Conservation (phyloP, 805 yeast genomes). For the Wickerhamomyces tratensis region DNA sequence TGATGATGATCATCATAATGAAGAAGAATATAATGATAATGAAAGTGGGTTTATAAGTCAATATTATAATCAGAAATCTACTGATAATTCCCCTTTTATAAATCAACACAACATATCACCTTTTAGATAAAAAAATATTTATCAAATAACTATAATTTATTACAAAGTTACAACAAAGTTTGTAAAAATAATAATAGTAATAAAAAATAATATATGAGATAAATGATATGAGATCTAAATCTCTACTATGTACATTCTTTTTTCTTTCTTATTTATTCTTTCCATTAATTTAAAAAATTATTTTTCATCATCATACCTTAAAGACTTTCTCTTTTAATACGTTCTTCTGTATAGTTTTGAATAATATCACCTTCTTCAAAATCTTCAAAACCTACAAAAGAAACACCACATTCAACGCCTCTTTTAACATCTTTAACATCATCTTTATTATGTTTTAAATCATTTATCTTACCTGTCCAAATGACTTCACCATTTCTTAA, state of each 20-base stretch:
- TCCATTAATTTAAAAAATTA: too few species aligned
- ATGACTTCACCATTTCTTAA: constrained; percentile 38
- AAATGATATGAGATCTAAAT: too few species aligned
- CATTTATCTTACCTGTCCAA: constrained; percentile 52
- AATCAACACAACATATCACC: constrained; percentile 4
- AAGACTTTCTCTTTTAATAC: constrained; percentile 33
- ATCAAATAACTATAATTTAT: too few species aligned
- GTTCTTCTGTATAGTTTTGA: constrained; percentile 61
- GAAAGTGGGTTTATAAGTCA: neutral
- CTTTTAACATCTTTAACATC: constrained; percentile 69
- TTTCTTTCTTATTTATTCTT: too few species aligned
- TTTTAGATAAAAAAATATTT: neutral
- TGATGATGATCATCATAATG: neutral
- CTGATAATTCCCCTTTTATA: constrained; percentile 9
- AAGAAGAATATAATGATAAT: neutral
- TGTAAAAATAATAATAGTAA: too few species aligned
- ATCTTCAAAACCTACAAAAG: constrained; percentile 57
- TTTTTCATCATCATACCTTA: neutral
- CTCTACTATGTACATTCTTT: too few species aligned
- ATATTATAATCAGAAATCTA: constrained; percentile 8
- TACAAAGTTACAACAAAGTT: too few species aligned
- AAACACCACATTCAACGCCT: constrained; percentile 86
- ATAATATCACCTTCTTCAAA: constrained; percentile 71
- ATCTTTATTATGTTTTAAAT: constrained; percentile 75
- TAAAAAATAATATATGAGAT: too few species aligned